Evolutionary conservation across 176 grass and related monocot species (phyloP).

Genomic region (Juncus inflexus): DNA sequence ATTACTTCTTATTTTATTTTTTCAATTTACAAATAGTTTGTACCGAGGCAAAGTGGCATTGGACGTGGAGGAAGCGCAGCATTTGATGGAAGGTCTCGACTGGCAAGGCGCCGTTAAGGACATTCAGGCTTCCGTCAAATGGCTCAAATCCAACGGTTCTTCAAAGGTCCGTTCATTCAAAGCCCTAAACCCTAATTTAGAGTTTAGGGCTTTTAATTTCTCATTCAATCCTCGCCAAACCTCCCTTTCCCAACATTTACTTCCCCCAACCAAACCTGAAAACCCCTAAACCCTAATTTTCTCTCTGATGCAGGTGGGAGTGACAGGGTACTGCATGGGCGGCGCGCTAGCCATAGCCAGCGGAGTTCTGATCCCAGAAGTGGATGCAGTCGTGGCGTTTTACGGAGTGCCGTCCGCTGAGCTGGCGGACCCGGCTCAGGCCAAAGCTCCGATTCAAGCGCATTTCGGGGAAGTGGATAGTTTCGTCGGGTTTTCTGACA

Average conservation of each 20-base stretch:
- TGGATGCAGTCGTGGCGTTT: constrained; percentile 92
- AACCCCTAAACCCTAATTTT: background rate
- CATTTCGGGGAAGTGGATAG: constrained; percentile 85
- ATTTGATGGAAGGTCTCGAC: constrained; percentile 81
- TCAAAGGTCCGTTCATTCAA: constrained; percentile 43
- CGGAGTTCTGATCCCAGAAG: constrained; percentile 78
- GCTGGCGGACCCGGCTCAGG: constrained; percentile 72
- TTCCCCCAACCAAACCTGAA: too few species aligned
- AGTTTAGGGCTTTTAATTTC: too few species aligned
- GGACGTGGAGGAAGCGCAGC: constrained; percentile 79
- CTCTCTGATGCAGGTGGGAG: constrained; percentile 57
- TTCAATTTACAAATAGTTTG: constrained; percentile 71
- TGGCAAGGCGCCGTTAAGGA: constrained; percentile 87
- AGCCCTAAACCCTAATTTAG: too few species aligned
- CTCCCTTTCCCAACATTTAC: too few species aligned
- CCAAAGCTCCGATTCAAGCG: constrained; percentile 87
- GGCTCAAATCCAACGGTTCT: constrained; percentile 89
- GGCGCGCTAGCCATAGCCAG: constrained; percentile 89
- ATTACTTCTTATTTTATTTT: too few species aligned
- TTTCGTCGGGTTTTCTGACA: constrained; percentile 77
- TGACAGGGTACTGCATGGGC: constrained; percentile 90
- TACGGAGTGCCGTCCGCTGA: constrained; percentile 72
- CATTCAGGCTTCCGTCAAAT: constrained; percentile 85
- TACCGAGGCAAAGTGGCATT: constrained; percentile 91
- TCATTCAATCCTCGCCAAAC: too few species aligned